Conservation (phyloP, 2,329 filamentous ascomycete genomes). For the Orbilia javanica region DNA sequence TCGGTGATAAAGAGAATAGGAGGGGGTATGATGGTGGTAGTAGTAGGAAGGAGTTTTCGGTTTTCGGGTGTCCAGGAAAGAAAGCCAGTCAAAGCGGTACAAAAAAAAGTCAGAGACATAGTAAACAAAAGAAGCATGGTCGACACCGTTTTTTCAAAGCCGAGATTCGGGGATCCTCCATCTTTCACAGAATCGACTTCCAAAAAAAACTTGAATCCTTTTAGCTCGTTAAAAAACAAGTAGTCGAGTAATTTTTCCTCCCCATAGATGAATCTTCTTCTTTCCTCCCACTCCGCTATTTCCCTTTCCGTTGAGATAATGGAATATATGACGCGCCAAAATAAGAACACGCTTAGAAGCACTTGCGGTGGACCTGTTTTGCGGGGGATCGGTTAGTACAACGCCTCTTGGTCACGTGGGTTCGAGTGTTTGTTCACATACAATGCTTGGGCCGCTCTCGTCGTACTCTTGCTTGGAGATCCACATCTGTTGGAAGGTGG, state of each 20-base stretch:
- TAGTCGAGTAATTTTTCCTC: constrained; percentile 24
- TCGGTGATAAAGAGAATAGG: background rate
- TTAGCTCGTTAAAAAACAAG: constrained; percentile 41
- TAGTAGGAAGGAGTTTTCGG: constrained; percentile 3
- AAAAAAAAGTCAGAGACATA: constrained; percentile 34
- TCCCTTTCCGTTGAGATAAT: constrained; percentile 60
- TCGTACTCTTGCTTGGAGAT: constrained; percentile 99
- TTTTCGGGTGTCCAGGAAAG: constrained; percentile 53
- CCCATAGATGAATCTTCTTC: constrained; percentile 34
- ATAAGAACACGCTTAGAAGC: constrained; percentile 62
- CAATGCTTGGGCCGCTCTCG: constrained; percentile 98
- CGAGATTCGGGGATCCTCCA: constrained; percentile 41
- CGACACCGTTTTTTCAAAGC: constrained; percentile 30
- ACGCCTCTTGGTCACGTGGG: background rate
- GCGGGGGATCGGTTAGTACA: constrained; percentile 18
- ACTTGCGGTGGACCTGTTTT: constrained; percentile 62
- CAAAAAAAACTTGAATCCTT: constrained; percentile 49
- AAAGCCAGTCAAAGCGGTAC: constrained; percentile 33
- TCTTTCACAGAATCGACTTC: constrained; percentile 38
- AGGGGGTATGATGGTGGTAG: constrained; percentile 7
- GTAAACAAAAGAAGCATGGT: constrained; percentile 37
- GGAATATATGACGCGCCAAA: constrained; percentile 59
- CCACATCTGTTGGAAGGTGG: constrained; percentile 99
- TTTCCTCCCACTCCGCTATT: constrained; percentile 41
- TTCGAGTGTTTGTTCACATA: constrained; percentile 82